phyloP scores from a whole-genome alignment of 192 early-diverging fungal species.

The Chytriomyces hyalinus region DNA sequence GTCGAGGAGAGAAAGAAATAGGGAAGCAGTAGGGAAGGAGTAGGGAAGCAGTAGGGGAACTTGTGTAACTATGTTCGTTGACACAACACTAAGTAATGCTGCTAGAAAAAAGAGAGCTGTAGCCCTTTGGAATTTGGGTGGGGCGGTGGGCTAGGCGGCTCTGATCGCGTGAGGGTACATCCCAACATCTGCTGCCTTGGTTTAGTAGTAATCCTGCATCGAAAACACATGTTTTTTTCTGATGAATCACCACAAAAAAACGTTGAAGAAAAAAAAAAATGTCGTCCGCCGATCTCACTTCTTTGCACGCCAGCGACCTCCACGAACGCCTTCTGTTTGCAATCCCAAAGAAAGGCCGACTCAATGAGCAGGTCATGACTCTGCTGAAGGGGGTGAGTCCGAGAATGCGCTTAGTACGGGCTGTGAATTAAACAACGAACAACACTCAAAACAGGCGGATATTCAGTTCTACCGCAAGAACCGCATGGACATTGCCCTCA shows the following conservation, averaged over 20 bases:
- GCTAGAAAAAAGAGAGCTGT: too few species aligned
- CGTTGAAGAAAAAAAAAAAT: background rate
- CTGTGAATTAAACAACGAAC: background rate
- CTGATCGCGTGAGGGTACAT: background rate
- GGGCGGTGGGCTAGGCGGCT: too few species aligned
- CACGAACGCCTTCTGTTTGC: conserved; percentile 78
- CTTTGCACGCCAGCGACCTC: conserved; percentile 48
- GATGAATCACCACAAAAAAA: background rate
- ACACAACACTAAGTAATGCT: too few species aligned
- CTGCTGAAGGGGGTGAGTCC: conserved; percentile 67
- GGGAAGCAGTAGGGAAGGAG: too few species aligned
- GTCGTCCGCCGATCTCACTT: background rate
- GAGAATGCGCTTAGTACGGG: background rate
- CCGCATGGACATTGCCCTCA: conserved; percentile 96
- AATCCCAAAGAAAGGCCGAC: conserved; percentile 98
- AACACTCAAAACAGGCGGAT: conserved; percentile 62
- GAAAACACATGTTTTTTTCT: background rate
- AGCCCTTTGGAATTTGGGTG: too few species aligned
- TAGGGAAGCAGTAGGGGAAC: too few species aligned
- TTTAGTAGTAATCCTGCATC: background rate
- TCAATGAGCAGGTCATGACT: conserved; percentile 85
- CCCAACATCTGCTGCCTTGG: background rate
- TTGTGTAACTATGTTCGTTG: too few species aligned
- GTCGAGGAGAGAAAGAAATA: too few species aligned
- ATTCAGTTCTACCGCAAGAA: conserved; percentile 94